These are phyloP conservation scores for Cystobasidium tubakii DNA, from an alignment of 768 basidiomycete species.

Conservation along the genomic window DNA sequence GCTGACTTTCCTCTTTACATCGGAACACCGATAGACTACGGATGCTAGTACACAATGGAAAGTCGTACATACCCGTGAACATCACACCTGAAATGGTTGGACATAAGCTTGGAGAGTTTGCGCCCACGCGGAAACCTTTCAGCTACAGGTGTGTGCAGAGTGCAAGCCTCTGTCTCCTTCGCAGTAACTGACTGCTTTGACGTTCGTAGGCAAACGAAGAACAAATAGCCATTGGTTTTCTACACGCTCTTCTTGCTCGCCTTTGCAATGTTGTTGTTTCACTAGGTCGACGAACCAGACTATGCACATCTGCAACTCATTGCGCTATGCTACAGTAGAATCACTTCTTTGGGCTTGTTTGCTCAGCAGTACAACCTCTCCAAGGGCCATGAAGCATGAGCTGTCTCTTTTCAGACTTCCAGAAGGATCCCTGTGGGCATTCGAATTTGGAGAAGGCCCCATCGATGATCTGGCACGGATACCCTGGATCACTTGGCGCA, in stretches of 20 bases:
- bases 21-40: constrained; percentile 56
- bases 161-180: neutral
- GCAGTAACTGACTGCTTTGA: neutral
- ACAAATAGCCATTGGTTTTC: neutral
- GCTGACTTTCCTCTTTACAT: neutral
- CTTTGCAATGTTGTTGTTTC: neutral
- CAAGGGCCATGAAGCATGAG: constrained; percentile 8
- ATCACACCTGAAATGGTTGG: constrained; percentile 98
- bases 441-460: constrained; percentile 20
- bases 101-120: constrained; percentile 59
- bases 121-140: constrained; percentile 57
- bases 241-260: neutral
- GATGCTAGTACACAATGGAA: constrained; percentile 92
- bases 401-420: neutral
- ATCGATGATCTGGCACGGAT: constrained; percentile 9
- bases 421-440: constrained; percentile 21
- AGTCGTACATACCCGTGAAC: constrained; percentile 73
- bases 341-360: neutral
- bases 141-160: constrained; percentile 22
- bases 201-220: constrained; percentile 26
- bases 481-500: neutral
- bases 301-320: neutral
- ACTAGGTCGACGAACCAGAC: neutral
- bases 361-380: constrained; percentile 12
- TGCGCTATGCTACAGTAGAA: neutral